phyloP scores from a whole-genome alignment of 441 rosid species.

The Aleurites moluccanus region DNA sequence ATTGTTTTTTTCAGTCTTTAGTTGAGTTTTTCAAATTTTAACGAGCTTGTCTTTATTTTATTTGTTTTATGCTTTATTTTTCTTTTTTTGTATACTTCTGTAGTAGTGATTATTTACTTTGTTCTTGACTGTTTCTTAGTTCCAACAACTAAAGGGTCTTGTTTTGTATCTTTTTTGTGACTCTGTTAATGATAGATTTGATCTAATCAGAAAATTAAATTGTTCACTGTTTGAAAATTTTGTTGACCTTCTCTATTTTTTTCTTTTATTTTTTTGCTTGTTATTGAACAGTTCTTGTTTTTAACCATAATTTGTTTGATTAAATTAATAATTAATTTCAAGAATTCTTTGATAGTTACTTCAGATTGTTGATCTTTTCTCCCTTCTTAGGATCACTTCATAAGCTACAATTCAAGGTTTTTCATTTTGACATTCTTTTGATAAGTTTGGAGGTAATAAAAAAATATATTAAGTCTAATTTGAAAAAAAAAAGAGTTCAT shows the following conservation, averaged over 20 bases:
- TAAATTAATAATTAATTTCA: background rate
- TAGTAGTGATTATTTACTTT: background rate
- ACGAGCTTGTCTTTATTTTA: background rate
- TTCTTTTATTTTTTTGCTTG: too few relatives aligned
- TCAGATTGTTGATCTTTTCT: background rate
- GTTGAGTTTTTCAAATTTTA: background rate
- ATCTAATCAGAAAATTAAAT: background rate
- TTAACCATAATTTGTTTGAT: background rate
- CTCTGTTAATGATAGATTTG: background rate
- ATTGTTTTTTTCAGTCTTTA: background rate
- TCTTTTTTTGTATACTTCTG: background rate
- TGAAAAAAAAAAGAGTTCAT: background rate
- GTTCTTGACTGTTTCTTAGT: background rate
- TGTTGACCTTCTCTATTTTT: background rate
- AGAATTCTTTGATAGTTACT: background rate
- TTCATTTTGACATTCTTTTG: background rate
- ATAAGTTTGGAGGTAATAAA: background rate
- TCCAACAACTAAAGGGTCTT: background rate
- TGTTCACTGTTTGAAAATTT: background rate
- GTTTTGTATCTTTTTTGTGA: background rate
- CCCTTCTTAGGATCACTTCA: background rate
- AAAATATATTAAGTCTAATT: background rate
- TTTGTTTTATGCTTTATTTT: background rate
- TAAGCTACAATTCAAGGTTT: conserved; percentile 1
- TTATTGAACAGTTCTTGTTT: conserved; percentile 3